Conservation (phyloP, 2,329 filamentous ascomycete species). For the Aureobasidium sp. region DNA sequence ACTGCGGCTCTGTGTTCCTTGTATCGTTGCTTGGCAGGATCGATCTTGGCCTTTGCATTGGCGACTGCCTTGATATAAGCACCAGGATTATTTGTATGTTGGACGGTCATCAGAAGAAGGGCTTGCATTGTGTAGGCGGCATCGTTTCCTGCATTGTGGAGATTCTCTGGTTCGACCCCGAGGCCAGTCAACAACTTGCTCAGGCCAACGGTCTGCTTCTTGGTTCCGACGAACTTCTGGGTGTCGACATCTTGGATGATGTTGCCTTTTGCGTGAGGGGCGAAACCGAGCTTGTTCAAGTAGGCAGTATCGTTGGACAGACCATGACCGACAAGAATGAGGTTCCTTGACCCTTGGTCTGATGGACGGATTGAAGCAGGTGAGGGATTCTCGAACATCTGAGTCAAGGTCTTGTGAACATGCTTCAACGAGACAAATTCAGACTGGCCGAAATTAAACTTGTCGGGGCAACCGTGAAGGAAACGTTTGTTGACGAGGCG, state of each 20-base stretch:
- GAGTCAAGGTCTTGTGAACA: constrained; percentile 17
- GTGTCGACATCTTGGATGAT: constrained; percentile 21
- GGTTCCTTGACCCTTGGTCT: constrained; percentile 9
- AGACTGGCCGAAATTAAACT: constrained; percentile 24
- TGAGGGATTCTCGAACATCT: constrained; percentile 9
- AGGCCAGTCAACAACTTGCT: constrained; percentile 18
- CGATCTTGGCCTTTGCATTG: background rate
- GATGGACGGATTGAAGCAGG: background rate
- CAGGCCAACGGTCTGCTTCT: constrained; percentile 18
- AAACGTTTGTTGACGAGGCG: constrained; percentile 22
- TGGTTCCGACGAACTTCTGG: constrained; percentile 19
- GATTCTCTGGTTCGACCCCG: constrained; percentile 9
- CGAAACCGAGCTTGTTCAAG: constrained; percentile 19
- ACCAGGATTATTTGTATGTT: constrained; percentile 15
- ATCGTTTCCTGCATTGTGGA: constrained; percentile 22
- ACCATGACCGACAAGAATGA: constrained; percentile 25
- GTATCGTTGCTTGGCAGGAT: constrained; percentile 3
- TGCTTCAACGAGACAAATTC: constrained; percentile 18
- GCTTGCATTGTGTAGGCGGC: constrained; percentile 21
- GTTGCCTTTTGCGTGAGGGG: constrained; percentile 10
- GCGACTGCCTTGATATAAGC: background rate
- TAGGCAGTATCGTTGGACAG: constrained; percentile 21
- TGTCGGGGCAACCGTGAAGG: constrained; percentile 24
- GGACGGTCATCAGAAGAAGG: constrained; percentile 21
- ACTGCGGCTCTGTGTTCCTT: background rate